Evolutionary conservation across 139 green algal genomes (phyloP).

Genomic region (Closterium sp.): DNA sequence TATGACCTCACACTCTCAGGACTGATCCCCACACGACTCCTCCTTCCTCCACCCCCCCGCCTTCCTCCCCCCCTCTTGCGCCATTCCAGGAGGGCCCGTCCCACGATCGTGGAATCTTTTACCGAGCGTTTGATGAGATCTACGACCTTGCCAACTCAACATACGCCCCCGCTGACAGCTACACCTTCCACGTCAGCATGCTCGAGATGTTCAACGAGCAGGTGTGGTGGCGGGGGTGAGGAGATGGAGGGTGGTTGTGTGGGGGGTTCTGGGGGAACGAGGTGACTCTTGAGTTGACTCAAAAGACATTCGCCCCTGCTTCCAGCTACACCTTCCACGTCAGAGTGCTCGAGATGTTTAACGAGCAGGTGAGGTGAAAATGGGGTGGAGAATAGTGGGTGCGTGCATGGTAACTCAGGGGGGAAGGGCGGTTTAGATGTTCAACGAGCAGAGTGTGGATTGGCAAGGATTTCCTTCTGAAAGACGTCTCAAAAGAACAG

Average conservation of each 20-base stretch:
- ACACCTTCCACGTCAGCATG: conserved; percentile 25
- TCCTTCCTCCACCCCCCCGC: no score
- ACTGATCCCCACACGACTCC: no score
- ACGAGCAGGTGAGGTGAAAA: conserved; percentile 27
- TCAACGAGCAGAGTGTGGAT: no score
- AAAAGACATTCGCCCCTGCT: not conserved
- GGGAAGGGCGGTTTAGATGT: no score
- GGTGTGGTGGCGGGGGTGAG: not conserved
- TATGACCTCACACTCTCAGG: not conserved
- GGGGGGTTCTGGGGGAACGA: no score
- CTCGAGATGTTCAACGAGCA: conserved; percentile 51
- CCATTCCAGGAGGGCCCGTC: conserved; percentile 19
- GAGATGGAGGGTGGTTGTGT: no score
- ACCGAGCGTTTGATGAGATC: conserved; percentile 57
- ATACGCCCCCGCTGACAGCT: not conserved
- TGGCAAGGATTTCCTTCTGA: no score
- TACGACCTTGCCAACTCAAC: conserved; percentile 49
- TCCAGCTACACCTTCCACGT: conserved; percentile 25
- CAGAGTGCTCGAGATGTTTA: conserved; percentile 35
- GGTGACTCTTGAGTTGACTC: conserved; percentile 21
- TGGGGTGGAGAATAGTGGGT: no score
- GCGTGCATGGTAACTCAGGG: no score
- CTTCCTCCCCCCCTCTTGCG: no score
- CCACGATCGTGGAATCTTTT: conserved; percentile 53
- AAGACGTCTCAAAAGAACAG: no score